Base-by-base conservation (phyloP, 169 alveolate species). In the Besnoitia besnoiti region DNA sequence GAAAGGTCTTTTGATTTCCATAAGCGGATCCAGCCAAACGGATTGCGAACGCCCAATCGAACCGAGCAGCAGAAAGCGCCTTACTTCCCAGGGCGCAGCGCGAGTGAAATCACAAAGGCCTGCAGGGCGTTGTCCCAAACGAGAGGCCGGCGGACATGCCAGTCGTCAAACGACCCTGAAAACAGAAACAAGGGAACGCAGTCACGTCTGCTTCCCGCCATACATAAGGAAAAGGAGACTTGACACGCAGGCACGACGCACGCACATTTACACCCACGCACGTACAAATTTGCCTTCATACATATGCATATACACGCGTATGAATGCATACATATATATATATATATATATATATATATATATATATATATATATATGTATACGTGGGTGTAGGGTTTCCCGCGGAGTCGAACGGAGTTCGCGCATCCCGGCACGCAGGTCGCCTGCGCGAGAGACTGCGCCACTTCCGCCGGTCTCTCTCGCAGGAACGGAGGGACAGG, bases 101-200 rank as follows among this genome's bases (percentile, higher is more conserved):
- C 96, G 39, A 98, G 94, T 21, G 97, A 95, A 16, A 96, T 90
- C 50, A 85, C 89, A 97, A 98, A 98, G 59, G 80, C 85, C 85
- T 94, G 95, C 73, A 95, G 61, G 14, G 92, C 91, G 61, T 94
- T 80, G 80, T 97, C 98, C 96, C 96, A 97, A 35, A 84, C 59
- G 91, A 97, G 91, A 50, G 97, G 97, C 92, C 97, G 96, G 87
- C 97, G 93, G 2, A 96, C 96, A 84, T 95, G 92, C 98, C 98
- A 97, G 85, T 97, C 95, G 91, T 97, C 98, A 91, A 96, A 96
- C 33, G 97, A 94, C 33, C 98, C 98, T 59, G 85, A 7, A 46
- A n/a, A 42, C 30, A 61, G 35, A 44, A 82, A 67, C 14, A 12
- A 67, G 40, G 37, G 24, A 67, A 12, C 42, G 21, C 62, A 51